Percentiles rank a stretch among this genome's conserved stretches.
Conservation (phyloP, 1,139 yeast genomes). For the Zygosaccharomyces sapae region DNA sequence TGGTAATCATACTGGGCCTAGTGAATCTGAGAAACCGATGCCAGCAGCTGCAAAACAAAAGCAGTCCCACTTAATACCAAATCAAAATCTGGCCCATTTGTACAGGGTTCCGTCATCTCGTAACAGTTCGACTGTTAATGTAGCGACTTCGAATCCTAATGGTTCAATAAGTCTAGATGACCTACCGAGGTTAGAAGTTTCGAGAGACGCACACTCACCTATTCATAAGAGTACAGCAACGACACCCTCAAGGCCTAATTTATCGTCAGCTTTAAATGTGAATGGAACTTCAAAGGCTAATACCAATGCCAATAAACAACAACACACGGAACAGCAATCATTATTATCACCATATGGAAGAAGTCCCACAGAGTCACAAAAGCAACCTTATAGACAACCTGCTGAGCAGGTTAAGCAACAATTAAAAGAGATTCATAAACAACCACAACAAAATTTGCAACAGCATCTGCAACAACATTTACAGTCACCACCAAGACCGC, state of each 20-base stretch:
- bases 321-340: not conserved
- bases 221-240: not conserved
- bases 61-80: not conserved
- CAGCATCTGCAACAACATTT: not conserved
- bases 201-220: not conserved
- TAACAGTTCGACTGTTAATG: not conserved
- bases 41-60: constrained; percentile 1
- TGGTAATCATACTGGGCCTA: not conserved
- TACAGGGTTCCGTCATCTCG: constrained; percentile 4
- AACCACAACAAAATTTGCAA: too few species aligned
- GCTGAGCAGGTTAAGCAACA: constrained; percentile 4
- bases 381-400: not conserved
- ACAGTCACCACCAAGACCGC: constrained; percentile 1
- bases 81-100: constrained; percentile 1
- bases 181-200: constrained; percentile 1
- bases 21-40: not conserved
- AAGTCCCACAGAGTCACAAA: not conserved
- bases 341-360: not conserved
- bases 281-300: not conserved
- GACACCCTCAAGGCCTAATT: not conserved
- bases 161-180: constrained; percentile 1
- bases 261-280: too few species aligned
- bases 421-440: not conserved
- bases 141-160: not conserved
- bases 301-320: not conserved